A percentile compares a stretch with the other conserved stretches of the same genome.
Evolutionary conservation across 169 alveolate genomes (phyloP).

Genomic region (Cryptosporidium parvum): DNA sequence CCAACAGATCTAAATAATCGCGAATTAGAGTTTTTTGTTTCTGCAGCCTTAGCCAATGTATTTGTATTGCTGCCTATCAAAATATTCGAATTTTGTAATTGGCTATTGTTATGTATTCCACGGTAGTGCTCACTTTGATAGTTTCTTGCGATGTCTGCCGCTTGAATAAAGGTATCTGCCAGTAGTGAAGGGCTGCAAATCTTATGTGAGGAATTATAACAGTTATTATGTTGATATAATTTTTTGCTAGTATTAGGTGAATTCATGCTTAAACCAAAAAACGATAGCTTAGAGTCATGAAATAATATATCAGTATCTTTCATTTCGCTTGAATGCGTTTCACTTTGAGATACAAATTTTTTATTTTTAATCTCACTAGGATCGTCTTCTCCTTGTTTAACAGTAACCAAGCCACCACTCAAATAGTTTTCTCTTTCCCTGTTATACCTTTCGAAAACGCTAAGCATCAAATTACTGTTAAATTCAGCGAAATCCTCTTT

Average conservation of each 20-base stretch:
- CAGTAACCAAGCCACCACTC: background rate
- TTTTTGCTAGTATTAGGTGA: constrained; percentile 18
- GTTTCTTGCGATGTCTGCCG: constrained; percentile 33
- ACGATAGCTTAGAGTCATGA: background rate
- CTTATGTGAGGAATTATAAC: background rate
- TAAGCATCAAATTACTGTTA: background rate
- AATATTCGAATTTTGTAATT: background rate
- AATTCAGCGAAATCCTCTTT: background rate
- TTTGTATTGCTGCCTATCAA: background rate
- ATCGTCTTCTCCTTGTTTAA: constrained; percentile 10
- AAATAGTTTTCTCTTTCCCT: constrained; percentile 31
- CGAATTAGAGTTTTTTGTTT: constrained; percentile 1
- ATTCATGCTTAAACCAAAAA: constrained; percentile 50
- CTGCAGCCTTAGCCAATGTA: background rate
- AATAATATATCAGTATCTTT: background rate
- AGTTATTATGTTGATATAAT: background rate
- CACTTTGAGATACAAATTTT: background rate
- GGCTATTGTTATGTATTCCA: background rate
- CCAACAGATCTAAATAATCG: constrained; percentile 18
- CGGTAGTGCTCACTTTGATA: background rate
- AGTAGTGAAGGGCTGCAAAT: constrained; percentile 24
- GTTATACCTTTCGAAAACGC: constrained; percentile 33
- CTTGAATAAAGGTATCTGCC: constrained; percentile 48
- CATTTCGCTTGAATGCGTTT: background rate
- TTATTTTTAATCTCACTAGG: background rate